Evolutionary conservation across 371 early-diverging fungal species (phyloP).

Genomic region (Mortierella sp.): DNA sequence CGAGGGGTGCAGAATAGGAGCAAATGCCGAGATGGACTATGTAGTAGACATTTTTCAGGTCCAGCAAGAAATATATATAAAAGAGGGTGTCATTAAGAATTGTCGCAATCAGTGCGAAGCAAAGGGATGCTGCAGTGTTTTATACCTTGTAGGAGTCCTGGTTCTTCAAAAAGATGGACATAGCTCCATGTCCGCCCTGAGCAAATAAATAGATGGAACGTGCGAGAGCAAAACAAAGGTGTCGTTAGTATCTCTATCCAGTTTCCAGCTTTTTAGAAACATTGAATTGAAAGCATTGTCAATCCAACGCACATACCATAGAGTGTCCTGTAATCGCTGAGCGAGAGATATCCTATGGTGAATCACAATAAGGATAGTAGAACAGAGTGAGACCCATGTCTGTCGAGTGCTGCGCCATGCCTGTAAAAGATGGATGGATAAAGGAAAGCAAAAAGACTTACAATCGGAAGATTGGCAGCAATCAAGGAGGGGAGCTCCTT

Average conservation of each 20-base stretch:
- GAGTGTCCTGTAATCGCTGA: constrained; percentile 85
- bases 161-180: constrained; percentile 77
- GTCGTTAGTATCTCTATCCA: background rate
- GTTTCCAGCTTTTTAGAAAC: background rate
- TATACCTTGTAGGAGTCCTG: constrained; percentile 68
- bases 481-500: constrained; percentile 76
- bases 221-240: background rate
- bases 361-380: too few relatives aligned
- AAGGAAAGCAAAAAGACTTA: constrained; percentile 43
- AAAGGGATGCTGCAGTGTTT: background rate
- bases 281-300: background rate
- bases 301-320: constrained; percentile 59
- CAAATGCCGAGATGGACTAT: constrained; percentile 82
- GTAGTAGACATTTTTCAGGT: background rate
- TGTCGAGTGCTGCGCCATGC: too few relatives aligned
- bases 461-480: constrained; percentile 65
- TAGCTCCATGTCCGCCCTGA: constrained; percentile 93
- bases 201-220: background rate
- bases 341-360: constrained; percentile 63
- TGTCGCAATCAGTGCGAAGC: background rate
- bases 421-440: background rate
- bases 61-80: background rate
- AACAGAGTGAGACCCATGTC: too few relatives aligned
- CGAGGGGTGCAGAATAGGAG: constrained; percentile 83
- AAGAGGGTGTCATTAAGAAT: background rate